phyloP scores from a whole-genome alignment of 805 yeast species.

The Starmerella floricola region DNA sequence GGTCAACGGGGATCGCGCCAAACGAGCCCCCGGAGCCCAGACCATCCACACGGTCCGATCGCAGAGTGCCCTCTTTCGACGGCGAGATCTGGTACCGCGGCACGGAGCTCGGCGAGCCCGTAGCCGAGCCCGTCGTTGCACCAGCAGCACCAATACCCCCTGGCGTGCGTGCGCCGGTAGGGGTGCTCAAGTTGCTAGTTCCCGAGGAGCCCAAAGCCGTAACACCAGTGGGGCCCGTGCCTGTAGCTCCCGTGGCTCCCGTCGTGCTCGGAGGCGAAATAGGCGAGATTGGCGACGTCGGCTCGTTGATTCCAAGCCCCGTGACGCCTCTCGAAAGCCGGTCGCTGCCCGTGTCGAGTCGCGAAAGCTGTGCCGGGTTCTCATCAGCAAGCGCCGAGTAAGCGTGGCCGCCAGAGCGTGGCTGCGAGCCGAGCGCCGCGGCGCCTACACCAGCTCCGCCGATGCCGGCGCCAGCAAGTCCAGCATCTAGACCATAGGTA shows the following conservation, averaged over 20 bases:
- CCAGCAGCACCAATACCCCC: too few species aligned
- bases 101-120: constrained; percentile 1
- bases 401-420: background rate
- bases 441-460: constrained; percentile 1
- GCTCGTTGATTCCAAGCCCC: constrained; percentile 8
- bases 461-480: constrained; percentile 1
- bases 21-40: constrained; percentile 11
- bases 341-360: background rate
- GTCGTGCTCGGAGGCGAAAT: background rate
- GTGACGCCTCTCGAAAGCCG: background rate
- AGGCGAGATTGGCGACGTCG: background rate
- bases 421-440: background rate
- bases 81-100: constrained; percentile 16
- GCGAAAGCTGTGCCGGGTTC: too few species aligned
- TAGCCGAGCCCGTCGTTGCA: background rate
- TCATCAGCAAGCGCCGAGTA: too few species aligned
- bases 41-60: constrained; percentile 12
- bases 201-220: too few species aligned
- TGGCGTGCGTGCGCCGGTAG: too few species aligned
- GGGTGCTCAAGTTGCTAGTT: too few species aligned
- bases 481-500: too few species aligned
- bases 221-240: background rate
- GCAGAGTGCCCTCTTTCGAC: constrained; percentile 8
- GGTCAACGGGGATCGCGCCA: constrained; percentile 14
- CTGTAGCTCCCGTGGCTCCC: background rate